These are phyloP conservation scores for Hemisphaericaspora xylofermentans DNA, from an alignment of 1,139 yeast species.

Conservation along the genomic window DNA sequence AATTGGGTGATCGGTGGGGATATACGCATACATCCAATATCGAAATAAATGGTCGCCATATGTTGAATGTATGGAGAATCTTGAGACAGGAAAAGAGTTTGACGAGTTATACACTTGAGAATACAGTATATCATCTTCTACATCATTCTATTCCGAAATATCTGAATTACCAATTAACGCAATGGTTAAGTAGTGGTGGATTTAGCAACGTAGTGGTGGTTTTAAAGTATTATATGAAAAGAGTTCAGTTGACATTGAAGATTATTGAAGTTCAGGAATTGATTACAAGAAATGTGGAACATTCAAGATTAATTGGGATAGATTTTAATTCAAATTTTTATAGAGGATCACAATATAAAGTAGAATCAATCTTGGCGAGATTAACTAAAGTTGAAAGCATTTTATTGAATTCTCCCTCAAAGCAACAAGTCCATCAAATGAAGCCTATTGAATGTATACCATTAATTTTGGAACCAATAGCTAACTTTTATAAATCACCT, in stretches of 20 bases:
- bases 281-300: constrained; percentile 72
- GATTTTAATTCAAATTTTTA: constrained; percentile 86
- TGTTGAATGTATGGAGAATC: constrained; percentile 81
- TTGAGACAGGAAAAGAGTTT: constrained; percentile 62
- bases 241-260: constrained; percentile 47
- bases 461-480: constrained; percentile 86
- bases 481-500: constrained; percentile 85
- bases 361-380: constrained; percentile 77
- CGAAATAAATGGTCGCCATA: constrained; percentile 72
- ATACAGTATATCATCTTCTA: constrained; percentile 64
- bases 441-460: constrained; percentile 87
- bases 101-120: constrained; percentile 73
- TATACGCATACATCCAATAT: constrained; percentile 73
- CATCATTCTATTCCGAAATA: constrained; percentile 69
- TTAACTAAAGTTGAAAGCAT: constrained; percentile 75
- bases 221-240: constrained; percentile 49
- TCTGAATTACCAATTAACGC: constrained; percentile 48
- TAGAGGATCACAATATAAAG: constrained; percentile 91
- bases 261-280: constrained; percentile 65
- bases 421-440: constrained; percentile 78
- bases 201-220: constrained; percentile 34
- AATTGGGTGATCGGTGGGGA: constrained; percentile 77
- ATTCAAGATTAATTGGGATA: constrained; percentile 82
- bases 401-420: constrained; percentile 75
- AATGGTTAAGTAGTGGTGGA: constrained; percentile 41